Percentiles rank a stretch among this genome's conserved stretches.
These are phyloP conservation scores for Vitis hybrid DNA, from an alignment of 177 flowering plant species.

Conservation along the genomic window DNA sequence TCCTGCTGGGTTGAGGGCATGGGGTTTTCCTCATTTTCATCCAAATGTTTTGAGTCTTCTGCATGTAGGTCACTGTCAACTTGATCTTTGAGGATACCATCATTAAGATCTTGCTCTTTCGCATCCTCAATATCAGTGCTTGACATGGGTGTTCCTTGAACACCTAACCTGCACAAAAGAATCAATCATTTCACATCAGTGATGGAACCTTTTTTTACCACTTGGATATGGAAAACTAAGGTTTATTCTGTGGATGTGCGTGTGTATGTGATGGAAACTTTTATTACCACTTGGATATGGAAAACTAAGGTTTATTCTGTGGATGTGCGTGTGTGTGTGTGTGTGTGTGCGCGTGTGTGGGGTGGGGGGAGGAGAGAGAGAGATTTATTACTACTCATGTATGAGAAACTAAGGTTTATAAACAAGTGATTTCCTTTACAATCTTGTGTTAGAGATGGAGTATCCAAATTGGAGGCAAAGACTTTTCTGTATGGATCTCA, in stretches of 20 bases:
- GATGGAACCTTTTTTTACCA: not conserved
- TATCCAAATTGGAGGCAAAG: no score
- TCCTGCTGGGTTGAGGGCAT: constrained; percentile 35
- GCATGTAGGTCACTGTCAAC: constrained; percentile 7
- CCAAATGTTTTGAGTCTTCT: constrained; percentile 12
- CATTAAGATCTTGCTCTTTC: constrained; percentile 20
- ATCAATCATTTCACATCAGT: not conserved
- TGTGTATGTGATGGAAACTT: not conserved
- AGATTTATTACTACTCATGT: no score
- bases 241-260: no score
- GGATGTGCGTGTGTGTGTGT: no score
- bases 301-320: no score
- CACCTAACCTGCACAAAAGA: not conserved
- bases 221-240: no score
- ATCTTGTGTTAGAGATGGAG: no score
- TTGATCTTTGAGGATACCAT: constrained; percentile 12
- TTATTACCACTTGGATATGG: not conserved
- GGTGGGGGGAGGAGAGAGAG: no score
- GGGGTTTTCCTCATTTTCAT: constrained; percentile 15
- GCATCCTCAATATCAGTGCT: constrained; percentile 19
- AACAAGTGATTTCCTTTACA: no score
- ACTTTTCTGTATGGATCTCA: no score
- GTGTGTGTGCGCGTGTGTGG: no score
- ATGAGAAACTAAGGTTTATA: no score
- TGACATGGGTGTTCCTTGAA: constrained; percentile 20